phyloP scores from a whole-genome alignment of 1,284 basidiomycete species.

The Cerrena zonata region DNA sequence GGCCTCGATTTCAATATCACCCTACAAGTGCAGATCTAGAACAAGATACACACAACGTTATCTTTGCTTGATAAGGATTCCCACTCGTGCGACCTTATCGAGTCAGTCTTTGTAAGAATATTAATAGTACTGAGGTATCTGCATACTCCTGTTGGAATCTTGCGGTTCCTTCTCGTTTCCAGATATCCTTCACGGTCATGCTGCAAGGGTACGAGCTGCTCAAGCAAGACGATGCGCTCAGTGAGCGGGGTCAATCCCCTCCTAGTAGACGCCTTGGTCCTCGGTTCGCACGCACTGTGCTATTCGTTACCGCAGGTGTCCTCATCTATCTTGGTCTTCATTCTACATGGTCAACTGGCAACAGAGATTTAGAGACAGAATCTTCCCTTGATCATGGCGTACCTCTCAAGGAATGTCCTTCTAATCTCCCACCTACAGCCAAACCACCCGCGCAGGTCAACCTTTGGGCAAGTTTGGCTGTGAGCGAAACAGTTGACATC shows the following conservation, averaged over 20 bases:
- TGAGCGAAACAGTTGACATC: conserved; percentile 40
- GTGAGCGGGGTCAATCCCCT: conserved; percentile 9
- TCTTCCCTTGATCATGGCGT: conserved; percentile 1
- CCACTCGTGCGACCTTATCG: too few relatives aligned
- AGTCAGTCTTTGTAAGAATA: too few relatives aligned
- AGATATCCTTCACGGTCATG: too few relatives aligned
- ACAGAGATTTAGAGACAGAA: not conserved
- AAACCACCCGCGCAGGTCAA: conserved; percentile 39
- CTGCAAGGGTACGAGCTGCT: conserved; percentile 18
- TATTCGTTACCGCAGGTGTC: conserved; percentile 16
- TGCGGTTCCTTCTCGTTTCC: too few relatives aligned
- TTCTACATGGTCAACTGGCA: conserved; percentile 6
- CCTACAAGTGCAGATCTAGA: too few relatives aligned
- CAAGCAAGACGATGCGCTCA: conserved; percentile 11
- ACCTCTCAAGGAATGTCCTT: conserved; percentile 29
- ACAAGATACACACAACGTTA: too few relatives aligned
- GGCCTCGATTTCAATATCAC: too few relatives aligned
- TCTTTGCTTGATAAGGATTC: too few relatives aligned
- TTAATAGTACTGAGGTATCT: too few relatives aligned
- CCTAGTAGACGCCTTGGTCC: conserved; percentile 13
- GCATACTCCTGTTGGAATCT: too few relatives aligned
- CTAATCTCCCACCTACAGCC: conserved; percentile 29
- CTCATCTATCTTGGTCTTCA: conserved; percentile 19
- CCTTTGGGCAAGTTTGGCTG: conserved; percentile 42
- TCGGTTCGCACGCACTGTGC: too few relatives aligned